Base-by-base conservation (phyloP, 371 early-diverging fungal species). In the Smittium mucronatum region DNA sequence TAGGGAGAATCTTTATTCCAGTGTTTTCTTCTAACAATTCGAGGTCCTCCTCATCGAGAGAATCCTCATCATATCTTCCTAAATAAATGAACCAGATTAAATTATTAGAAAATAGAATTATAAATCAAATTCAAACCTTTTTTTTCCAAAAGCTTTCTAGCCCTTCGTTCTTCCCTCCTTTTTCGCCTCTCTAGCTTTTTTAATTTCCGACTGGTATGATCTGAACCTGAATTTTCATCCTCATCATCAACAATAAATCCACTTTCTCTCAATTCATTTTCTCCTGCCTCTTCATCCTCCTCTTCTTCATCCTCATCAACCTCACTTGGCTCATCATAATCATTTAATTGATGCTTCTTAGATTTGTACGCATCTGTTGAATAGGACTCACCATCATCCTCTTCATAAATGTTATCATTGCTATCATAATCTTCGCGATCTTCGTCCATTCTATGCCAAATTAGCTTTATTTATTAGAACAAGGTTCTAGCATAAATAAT, bases 11-110 rank as follows among this genome's bases (percentile, higher is more conserved):
- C 63, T 84, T 84, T 36, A 86, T 79, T 36, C 89, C 91, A 8
- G 89, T 87, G 75, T 93, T 93, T 72, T 92, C 93, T 71, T 87
- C 90, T 32, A 93, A 76, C 30, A 93, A 82, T 30, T 84, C 92
- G 63, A 92, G 76, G 78, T 93, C 94, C 72, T 93, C 94, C 58
- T 93, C 93, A 34, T 92, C 91, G n/a, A 93, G 79, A 31, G 80
- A 81, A 57, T 88, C 88, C 35, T 91, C 89, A 28, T 28, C 11
- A 31, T 57, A 25, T 32, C 36, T 69, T 31, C n/a, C 31, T n/a
- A 68, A 35, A 28, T 61, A 29, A 16, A 17, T 28, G 17, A 21
- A 17, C 64, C 25, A 21, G 21, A 64, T 64, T 26, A 28, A 21
- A 21, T 28, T 21, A 28, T 34, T 64, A 17, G 25, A 60, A 28